A percentile compares a stretch with the other conserved stretches of the same genome.
Conservation (phyloP, 257 asterid genomes). For the Datura wrightii region DNA sequence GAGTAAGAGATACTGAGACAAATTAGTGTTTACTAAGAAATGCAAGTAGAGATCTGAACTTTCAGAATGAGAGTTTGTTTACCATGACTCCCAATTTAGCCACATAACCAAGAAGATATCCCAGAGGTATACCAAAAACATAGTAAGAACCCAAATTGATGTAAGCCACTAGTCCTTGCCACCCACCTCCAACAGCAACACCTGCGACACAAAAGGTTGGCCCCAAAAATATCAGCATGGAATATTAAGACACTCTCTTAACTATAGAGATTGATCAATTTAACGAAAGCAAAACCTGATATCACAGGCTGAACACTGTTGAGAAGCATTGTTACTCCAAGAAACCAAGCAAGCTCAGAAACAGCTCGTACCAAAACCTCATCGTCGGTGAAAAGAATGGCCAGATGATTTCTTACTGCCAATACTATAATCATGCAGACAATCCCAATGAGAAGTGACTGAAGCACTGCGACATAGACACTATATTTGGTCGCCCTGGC, state of each 20-base stretch:
- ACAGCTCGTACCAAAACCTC: conserved; percentile 50
- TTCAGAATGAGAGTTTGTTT: conserved; percentile 28
- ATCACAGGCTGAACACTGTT: conserved; percentile 68
- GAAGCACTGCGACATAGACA: conserved; percentile 50
- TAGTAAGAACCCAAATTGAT: conserved; percentile 79
- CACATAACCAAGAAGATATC: conserved; percentile 67
- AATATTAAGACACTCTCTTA: neutral
- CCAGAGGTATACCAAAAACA: conserved; percentile 69
- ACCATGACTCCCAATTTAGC: conserved; percentile 66
- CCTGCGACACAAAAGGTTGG: conserved; percentile 44
- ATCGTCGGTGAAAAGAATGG: conserved; percentile 57
- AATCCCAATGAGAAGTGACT: conserved; percentile 58
- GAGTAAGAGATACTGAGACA: neutral
- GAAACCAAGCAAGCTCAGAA: conserved; percentile 54
- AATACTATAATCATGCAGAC: conserved; percentile 47
- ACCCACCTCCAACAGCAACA: conserved; percentile 85
- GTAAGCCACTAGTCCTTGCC: conserved; percentile 84
- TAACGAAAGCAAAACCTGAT: conserved; percentile 48
- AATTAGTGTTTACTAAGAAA: neutral
- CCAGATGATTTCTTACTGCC: conserved; percentile 52
- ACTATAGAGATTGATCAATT: too few relatives aligned
- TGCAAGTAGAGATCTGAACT: neutral
- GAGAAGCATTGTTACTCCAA: conserved; percentile 58
- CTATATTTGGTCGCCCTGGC: conserved; percentile 60
- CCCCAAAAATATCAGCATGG: neutral